These are phyloP conservation scores for Dioscorea zingiberensis DNA, from an alignment of 106 monocot species.

Conservation along the genomic window DNA sequence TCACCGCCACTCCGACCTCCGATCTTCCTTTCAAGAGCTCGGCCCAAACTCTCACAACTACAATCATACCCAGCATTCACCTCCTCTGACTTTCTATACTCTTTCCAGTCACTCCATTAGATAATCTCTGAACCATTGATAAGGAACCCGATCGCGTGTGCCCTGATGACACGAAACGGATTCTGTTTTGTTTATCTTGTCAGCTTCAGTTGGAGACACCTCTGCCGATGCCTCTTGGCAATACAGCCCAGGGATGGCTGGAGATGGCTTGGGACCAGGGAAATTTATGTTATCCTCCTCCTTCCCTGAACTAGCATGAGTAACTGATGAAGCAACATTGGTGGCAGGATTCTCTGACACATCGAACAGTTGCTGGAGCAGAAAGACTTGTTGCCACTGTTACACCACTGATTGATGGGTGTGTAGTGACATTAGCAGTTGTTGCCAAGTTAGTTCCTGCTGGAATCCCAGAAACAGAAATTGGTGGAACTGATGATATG, in stretches of 20 bases:
- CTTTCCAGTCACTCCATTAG: too few relatives aligned
- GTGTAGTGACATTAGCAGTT: constrained; percentile 25
- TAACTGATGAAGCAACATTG: constrained; percentile 20
- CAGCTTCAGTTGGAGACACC: constrained; percentile 39
- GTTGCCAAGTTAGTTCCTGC: constrained; percentile 20
- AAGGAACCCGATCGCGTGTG: too few relatives aligned
- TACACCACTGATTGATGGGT: constrained; percentile 27
- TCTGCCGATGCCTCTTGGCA: constrained; percentile 48
- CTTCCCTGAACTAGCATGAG: constrained; percentile 40
- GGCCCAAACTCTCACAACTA: too few relatives aligned
- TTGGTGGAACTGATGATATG: constrained; percentile 21
- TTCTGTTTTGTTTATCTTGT: too few relatives aligned
- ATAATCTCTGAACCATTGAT: too few relatives aligned
- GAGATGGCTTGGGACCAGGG: constrained; percentile 57
- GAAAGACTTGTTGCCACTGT: constrained; percentile 41
- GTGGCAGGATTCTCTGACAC: constrained; percentile 30
- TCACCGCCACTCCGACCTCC: too few relatives aligned
- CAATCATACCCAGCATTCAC: too few relatives aligned
- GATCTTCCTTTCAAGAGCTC: too few relatives aligned
- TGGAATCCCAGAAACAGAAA: constrained; percentile 14
- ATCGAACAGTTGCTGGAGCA: constrained; percentile 29
- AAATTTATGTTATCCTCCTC: constrained; percentile 63
- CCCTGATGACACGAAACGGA: too few relatives aligned
- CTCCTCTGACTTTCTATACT: too few relatives aligned
- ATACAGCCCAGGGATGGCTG: constrained; percentile 58